phyloP scores from a whole-genome alignment of 257 asterid species.

The Buddleja alternifolia region DNA sequence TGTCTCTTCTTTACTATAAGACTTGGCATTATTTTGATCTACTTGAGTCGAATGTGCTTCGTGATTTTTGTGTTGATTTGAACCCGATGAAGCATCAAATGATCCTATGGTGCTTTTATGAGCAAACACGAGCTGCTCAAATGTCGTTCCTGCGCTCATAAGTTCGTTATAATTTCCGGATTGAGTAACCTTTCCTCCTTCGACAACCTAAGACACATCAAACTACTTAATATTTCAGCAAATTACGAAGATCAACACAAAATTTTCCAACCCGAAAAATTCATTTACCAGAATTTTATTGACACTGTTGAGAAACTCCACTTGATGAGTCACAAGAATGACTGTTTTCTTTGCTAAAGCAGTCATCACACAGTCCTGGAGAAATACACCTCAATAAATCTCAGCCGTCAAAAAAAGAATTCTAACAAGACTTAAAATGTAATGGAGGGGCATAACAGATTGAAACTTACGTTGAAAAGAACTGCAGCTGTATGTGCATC shows the following conservation, averaged over 20 bases:
- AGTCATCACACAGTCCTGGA: constrained; percentile 74
- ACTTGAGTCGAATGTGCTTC: constrained; percentile 31
- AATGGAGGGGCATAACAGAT: background rate
- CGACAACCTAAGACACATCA: constrained; percentile 53
- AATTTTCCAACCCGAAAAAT: background rate
- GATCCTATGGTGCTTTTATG: constrained; percentile 49
- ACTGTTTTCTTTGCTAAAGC: constrained; percentile 71
- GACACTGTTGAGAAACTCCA: constrained; percentile 67
- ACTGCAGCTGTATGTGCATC: constrained; percentile 83
- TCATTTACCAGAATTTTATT: constrained; percentile 66
- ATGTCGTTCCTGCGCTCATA: constrained; percentile 56
- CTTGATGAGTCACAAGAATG: constrained; percentile 84
- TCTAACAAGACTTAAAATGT: too few relatives aligned
- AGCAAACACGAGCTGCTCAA: constrained; percentile 68
- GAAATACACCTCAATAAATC: background rate
- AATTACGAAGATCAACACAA: background rate
- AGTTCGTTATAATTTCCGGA: constrained; percentile 65
- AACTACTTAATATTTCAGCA: background rate
- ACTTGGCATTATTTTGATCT: constrained; percentile 26
- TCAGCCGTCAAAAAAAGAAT: background rate
- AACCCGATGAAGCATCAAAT: constrained; percentile 35
- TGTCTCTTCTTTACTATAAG: constrained; percentile 33
- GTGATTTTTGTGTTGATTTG: constrained; percentile 23
- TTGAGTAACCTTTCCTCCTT: constrained; percentile 58
- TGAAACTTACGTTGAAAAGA: constrained; percentile 62